These are phyloP conservation scores for Coffea eugenioides DNA, from an alignment of 257 asterid species.

Conservation along the genomic window DNA sequence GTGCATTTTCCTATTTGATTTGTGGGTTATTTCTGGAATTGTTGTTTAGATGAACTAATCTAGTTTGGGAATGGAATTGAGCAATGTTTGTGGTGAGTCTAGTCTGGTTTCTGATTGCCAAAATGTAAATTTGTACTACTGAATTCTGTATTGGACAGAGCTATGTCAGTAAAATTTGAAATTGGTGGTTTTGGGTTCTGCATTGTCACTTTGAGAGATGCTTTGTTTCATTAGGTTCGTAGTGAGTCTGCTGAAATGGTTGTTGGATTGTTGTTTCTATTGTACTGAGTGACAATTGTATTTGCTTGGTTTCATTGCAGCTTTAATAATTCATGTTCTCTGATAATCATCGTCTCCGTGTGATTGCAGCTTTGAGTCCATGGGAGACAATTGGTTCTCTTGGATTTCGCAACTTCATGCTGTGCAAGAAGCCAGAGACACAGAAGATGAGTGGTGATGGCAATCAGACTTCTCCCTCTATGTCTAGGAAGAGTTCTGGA, in stretches of 20 bases:
- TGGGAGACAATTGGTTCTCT: constrained; percentile 86
- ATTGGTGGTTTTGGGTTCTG: not conserved
- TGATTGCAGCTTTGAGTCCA: constrained; percentile 60
- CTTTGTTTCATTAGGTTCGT: not conserved
- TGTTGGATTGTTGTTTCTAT: not conserved
- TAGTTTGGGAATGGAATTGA: not conserved
- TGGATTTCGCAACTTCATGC: constrained; percentile 77
- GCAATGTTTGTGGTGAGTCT: not conserved
- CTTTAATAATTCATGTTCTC: not conserved
- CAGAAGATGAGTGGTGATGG: constrained; percentile 31
- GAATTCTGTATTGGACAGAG: not conserved
- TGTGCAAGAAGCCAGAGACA: constrained; percentile 71
- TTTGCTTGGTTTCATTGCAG: not conserved
- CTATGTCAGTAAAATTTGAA: not conserved
- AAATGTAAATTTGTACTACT: not conserved
- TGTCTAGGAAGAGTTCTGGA: constrained; percentile 45
- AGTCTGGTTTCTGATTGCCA: not conserved
- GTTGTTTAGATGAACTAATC: not conserved
- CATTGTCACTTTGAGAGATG: not conserved
- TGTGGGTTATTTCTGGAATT: not conserved
- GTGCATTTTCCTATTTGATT: not conserved
- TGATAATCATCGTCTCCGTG: not conserved
- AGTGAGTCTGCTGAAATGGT: not conserved
- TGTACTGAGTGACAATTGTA: not conserved
- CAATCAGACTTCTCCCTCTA: constrained; percentile 23